Base-by-base conservation (phyloP, 352 stramenopile genomes). In the Saprolegnia diclina region DNA sequence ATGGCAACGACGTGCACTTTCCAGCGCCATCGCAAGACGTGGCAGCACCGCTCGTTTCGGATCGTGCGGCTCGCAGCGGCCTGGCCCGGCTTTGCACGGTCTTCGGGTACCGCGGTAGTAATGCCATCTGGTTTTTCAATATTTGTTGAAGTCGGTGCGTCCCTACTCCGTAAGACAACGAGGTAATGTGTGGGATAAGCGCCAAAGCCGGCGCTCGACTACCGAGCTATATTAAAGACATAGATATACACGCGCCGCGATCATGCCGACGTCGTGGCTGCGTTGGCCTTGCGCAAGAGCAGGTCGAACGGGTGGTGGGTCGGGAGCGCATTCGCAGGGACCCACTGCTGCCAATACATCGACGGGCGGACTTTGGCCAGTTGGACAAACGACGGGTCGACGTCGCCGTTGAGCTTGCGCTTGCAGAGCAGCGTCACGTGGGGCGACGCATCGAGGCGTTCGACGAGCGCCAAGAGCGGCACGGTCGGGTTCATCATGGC, bases 251-350 rank as follows among this genome's bases (percentile, higher is more conserved):
- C 26, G 1, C 7, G 32, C 7, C 42, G 11, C 40, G 45, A 59
- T 37, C 38, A 57, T 26, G 46, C 29, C 53, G 63, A 24, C 32
- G 50, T 61, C 32, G 50, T 61, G 46, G 19, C 45, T 38, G 63
- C 45, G 63, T 52, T 40, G 38, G n/a, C 26, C 32, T 65, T 22
- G 57, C 57, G 52, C 52, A 59, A 24, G 32, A 52, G 57, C 29
- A 65, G 7, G 16, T 69, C 63, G 45, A 69, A 69, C 38, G 63
- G 63, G 26, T 69, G 63, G 50, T 55, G 24, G 13, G 63, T 50
- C 42, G 63, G 63, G 19, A 69, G 53, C 48, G 63, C 42, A 21
- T 69, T 69, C n/a, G 63, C 44, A 1, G 63, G 63, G 5, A 69
- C 45, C 63, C 63, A 69, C 26, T 22, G 19, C 4, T 52, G 10